A percentile compares a stretch with the other conserved stretches of the same genome.
phyloP scores from a whole-genome alignment of 202 grass and related monocot genomes.

The Schoenoplectus tabernaemontani region DNA sequence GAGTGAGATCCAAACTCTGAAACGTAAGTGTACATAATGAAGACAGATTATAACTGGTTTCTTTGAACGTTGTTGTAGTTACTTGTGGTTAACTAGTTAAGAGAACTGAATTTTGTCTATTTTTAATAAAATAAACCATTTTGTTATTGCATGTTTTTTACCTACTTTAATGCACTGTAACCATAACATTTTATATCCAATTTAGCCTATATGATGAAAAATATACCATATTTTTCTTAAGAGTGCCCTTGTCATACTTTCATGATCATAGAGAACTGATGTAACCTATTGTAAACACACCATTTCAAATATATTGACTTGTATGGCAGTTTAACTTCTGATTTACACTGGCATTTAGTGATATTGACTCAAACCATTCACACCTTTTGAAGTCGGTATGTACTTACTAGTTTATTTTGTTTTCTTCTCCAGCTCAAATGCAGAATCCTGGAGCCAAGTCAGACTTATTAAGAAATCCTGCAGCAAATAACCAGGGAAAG shows the following conservation, averaged over 20 bases:
- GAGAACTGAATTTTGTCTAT: background rate
- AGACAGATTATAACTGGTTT: background rate
- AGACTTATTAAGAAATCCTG: conserved; percentile 67
- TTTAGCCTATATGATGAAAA: background rate
- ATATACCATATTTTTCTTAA: conserved; percentile 1
- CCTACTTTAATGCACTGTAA: background rate
- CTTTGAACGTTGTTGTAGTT: too few species aligned
- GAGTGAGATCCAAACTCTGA: conserved; percentile 72
- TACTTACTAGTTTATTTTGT: conserved; percentile 10
- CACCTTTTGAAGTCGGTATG: background rate
- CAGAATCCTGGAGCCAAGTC: conserved; percentile 40
- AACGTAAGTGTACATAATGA: conserved; percentile 38
- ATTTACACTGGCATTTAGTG: too few species aligned
- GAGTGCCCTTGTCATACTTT: background rate
- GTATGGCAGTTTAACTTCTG: too few species aligned
- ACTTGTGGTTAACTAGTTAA: background rate
- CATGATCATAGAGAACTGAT: background rate
- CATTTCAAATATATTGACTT: background rate
- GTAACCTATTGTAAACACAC: background rate
- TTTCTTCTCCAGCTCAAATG: conserved; percentile 38
- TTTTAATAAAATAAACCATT: too few species aligned
- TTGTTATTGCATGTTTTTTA: too few species aligned
- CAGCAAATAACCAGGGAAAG: conserved; percentile 61
- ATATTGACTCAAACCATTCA: background rate
- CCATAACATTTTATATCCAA: background rate